Percentiles rank a stretch among this genome's conserved stretches.
Evolutionary conservation across 2,329 filamentous ascomycete species (phyloP).

Genomic region (Aspergillus sojae): DNA sequence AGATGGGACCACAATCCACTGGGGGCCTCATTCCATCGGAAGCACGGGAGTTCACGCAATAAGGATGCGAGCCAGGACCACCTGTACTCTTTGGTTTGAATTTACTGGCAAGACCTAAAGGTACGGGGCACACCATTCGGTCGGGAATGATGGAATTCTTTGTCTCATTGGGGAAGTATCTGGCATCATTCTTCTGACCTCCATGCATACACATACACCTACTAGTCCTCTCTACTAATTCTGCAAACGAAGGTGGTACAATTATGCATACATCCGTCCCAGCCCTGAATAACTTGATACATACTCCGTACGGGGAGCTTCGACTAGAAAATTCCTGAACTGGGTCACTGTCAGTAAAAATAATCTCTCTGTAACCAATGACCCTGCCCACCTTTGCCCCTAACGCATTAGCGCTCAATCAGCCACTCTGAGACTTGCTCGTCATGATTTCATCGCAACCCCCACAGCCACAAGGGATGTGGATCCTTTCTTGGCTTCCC

Average conservation of each 20-base stretch:
- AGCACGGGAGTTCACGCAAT: conserved; percentile 3
- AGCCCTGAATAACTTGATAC: neutral
- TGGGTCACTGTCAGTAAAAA: neutral
- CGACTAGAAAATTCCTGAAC: neutral
- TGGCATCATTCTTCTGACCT: neutral
- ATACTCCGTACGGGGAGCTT: neutral
- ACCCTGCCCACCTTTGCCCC: conserved; percentile 1
- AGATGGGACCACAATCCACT: conserved; percentile 1
- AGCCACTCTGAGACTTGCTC: neutral
- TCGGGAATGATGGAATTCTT: neutral
- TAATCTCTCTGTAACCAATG: conserved; percentile 6
- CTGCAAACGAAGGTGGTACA: neutral
- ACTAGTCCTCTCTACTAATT: neutral
- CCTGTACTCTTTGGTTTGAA: neutral
- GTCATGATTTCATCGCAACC: neutral
- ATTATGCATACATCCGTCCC: conserved; percentile 6
- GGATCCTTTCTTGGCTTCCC: neutral
- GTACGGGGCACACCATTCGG: neutral
- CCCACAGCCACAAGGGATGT: conserved; percentile 1
- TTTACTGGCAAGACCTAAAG: neutral
- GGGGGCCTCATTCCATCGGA: conserved; percentile 3
- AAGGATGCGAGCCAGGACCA: conserved; percentile 2
- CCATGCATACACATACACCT: neutral
- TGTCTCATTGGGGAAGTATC: neutral
- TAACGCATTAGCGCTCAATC: conserved; percentile 1